Percentiles rank a stretch among this genome's conserved stretches.
Conservation (phyloP, 768 basidiomycete species). For the Coprinopsis strossmayeri region DNA sequence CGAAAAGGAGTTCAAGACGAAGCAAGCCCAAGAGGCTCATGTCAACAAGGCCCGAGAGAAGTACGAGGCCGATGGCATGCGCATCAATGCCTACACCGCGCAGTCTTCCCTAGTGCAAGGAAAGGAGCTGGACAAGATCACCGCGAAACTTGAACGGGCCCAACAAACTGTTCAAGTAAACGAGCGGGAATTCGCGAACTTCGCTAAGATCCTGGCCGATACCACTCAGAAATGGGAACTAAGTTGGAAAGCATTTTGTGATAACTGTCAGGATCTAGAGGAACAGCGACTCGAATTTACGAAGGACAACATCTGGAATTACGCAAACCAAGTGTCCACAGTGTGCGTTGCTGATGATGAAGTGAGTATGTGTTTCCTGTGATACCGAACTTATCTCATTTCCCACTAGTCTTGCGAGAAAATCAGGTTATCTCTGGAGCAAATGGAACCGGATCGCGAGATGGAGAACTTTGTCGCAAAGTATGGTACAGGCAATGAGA, state of each 20-base stretch:
- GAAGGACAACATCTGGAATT: constrained; percentile 94
- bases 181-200: constrained; percentile 89
- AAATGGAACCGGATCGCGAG: constrained; percentile 82
- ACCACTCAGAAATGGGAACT: constrained; percentile 84
- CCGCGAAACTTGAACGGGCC: constrained; percentile 82
- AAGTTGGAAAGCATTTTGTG: constrained; percentile 93
- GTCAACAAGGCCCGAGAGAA: constrained; percentile 88
- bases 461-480: constrained; percentile 85
- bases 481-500: constrained; percentile 82
- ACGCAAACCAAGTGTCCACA: constrained; percentile 93
- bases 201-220: constrained; percentile 70
- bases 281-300: constrained; percentile 91
- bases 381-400: constrained; percentile 4
- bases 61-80: constrained; percentile 87
- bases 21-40: constrained; percentile 80
- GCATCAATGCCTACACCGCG: constrained; percentile 91
- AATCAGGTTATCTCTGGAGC: constrained; percentile 79
- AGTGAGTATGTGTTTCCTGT: constrained; percentile 55
- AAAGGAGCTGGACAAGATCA: constrained; percentile 86
- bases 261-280: constrained; percentile 92
- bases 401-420: constrained; percentile 79
- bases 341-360: constrained; percentile 95
- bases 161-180: constrained; percentile 86
- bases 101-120: constrained; percentile 90
- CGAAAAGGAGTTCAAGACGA: constrained; percentile 88